phyloP scores from a whole-genome alignment of 176 grass and related monocot species.

The Cenchrus fungigraminus region DNA sequence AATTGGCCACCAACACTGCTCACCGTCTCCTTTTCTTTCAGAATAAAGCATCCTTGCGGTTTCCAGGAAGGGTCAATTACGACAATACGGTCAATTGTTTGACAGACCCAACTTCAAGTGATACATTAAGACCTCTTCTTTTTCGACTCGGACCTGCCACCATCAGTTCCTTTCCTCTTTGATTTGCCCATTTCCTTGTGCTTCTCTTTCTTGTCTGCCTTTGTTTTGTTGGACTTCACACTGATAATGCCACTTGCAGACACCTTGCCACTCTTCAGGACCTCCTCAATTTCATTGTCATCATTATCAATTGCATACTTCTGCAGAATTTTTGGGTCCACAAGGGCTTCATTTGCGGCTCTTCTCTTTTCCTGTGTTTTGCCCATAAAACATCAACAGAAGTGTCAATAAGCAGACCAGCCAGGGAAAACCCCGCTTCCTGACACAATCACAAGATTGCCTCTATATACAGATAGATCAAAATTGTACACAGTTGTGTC shows the following conservation, averaged over 20 bases:
- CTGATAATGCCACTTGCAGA: conserved; percentile 79
- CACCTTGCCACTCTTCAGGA: conserved; percentile 65
- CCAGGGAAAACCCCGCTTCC: background rate
- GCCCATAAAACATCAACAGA: background rate
- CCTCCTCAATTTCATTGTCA: conserved; percentile 65
- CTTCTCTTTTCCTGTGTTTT: conserved; percentile 72
- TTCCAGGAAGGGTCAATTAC: background rate
- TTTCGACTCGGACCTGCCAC: conserved; percentile 62
- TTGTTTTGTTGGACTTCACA: conserved; percentile 70
- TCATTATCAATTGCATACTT: conserved; percentile 67
- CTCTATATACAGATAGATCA: background rate
- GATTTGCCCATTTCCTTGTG: conserved; percentile 43
- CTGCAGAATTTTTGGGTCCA: conserved; percentile 61
- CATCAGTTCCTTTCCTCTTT: conserved; percentile 79
- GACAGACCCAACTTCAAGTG: background rate
- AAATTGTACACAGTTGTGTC: background rate
- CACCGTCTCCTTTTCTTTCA: background rate
- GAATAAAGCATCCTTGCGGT: background rate
- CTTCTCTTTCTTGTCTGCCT: conserved; percentile 55
- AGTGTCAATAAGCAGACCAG: background rate
- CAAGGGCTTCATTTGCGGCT: conserved; percentile 47
- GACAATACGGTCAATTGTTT: background rate
- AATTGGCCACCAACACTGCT: background rate
- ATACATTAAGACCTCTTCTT: conserved; percentile 58
- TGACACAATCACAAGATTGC: background rate